A percentile compares a stretch with the other conserved stretches of the same genome.
Conservation (phyloP, 2,329 filamentous ascomycete species). For the Magnaporthales sp. region DNA sequence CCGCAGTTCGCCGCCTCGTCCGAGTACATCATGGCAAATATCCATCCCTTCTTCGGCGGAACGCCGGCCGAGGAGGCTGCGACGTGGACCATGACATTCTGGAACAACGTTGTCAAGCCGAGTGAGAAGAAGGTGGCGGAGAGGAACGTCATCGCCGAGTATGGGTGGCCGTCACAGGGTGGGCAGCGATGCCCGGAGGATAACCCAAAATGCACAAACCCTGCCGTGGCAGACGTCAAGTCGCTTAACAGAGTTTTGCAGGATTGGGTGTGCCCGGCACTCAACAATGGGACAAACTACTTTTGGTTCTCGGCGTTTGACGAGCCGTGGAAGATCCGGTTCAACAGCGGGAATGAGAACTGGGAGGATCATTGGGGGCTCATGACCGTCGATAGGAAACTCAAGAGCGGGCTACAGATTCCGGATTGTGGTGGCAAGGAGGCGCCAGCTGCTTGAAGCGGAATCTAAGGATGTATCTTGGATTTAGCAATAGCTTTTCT, state of each 20-base stretch:
- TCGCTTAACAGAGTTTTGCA: slow-evolving; percentile 83
- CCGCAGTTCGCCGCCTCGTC: slow-evolving; percentile 57
- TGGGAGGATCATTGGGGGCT: slow-evolving; percentile 98
- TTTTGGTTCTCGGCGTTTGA: slow-evolving; percentile 98
- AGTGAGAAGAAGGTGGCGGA: slow-evolving; percentile 54
- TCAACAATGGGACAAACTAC: slow-evolving; percentile 80
- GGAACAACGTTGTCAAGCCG: slow-evolving; percentile 57
- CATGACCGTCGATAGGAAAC: slow-evolving; percentile 73
- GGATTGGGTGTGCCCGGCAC: slow-evolving; percentile 72
- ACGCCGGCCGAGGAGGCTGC: slow-evolving; percentile 60
- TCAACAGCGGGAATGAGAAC: slow-evolving; percentile 57
- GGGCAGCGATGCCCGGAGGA: slow-evolving; percentile 60
- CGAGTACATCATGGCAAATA: slow-evolving; percentile 91
- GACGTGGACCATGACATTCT: slow-evolving; percentile 77
- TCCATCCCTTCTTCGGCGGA: slow-evolving; percentile 92
- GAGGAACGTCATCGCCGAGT: slow-evolving; percentile 79
- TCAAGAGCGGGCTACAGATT: slow-evolving; percentile 79
- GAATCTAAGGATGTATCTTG: background rate
- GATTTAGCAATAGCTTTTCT: too few relatives aligned
- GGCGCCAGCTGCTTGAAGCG: slow-evolving; percentile 15
- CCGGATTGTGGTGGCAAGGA: slow-evolving; percentile 75
- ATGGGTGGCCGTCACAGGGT: slow-evolving; percentile 81
- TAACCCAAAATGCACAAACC: slow-evolving; percentile 47
- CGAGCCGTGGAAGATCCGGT: slow-evolving; percentile 85
- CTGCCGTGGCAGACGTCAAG: slow-evolving; percentile 67